Conservation (phyloP, 2,329 filamentous ascomycete species). For the Xenoacremonium recifei region DNA sequence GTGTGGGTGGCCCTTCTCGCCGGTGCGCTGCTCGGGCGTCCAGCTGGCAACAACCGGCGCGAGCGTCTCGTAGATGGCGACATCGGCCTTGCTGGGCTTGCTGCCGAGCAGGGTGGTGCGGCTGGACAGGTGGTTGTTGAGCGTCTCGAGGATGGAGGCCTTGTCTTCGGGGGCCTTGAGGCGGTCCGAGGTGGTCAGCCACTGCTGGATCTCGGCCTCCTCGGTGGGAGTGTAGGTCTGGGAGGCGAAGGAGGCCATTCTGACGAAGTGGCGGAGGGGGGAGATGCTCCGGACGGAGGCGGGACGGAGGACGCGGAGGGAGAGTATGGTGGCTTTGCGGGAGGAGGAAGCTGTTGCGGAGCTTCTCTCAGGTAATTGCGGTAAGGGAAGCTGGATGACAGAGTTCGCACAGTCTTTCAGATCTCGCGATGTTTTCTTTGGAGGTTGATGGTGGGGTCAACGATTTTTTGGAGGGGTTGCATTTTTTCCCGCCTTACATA, state of each 20-base stretch:
- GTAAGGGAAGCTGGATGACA: too few species aligned
- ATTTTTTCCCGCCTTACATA: not conserved
- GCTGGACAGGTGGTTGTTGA: conserved; percentile 85
- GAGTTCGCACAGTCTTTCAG: too few species aligned
- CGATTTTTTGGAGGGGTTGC: conserved; percentile 21
- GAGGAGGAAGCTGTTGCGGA: conserved; percentile 22
- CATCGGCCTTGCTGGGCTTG: conserved; percentile 86
- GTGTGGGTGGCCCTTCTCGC: conserved; percentile 84
- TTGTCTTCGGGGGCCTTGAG: conserved; percentile 59
- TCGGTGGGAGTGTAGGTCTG: conserved; percentile 75
- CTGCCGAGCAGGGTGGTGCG: conserved; percentile 85
- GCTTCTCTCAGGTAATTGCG: conserved; percentile 20
- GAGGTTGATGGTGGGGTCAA: conserved; percentile 20
- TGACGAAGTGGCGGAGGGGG: conserved; percentile 40
- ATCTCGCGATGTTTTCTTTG: conserved; percentile 10
- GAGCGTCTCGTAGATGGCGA: conserved; percentile 77
- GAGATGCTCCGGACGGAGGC: conserved; percentile 31
- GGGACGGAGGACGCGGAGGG: conserved; percentile 37
- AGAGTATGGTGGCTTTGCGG: conserved; percentile 37
- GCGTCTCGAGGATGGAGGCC: conserved; percentile 67
- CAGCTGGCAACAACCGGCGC: conserved; percentile 75
- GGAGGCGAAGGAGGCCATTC: conserved; percentile 65
- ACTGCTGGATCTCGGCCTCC: conserved; percentile 84
- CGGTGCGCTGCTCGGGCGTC: conserved; percentile 83
- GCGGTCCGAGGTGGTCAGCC: conserved; percentile 75